These are phyloP conservation scores for Aspergillus glaucus DNA, from an alignment of 2,329 filamentous ascomycete genomes.

Conservation along the genomic window DNA sequence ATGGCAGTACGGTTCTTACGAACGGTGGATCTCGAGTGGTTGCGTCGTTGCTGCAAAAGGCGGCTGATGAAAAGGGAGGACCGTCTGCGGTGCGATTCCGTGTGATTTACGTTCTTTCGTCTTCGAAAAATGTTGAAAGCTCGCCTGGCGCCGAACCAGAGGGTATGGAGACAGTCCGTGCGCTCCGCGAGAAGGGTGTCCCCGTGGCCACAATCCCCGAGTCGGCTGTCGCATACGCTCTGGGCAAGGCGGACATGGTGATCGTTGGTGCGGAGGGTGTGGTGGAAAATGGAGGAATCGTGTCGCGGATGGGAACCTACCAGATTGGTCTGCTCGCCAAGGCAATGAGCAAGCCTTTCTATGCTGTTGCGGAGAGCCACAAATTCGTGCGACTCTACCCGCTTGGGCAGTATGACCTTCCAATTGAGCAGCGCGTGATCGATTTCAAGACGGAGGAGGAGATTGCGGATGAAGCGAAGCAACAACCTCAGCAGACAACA, in stretches of 20 bases:
- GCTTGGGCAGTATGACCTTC: constrained; percentile 71
- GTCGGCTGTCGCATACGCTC: constrained; percentile 69
- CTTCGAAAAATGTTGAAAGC: constrained; percentile 21
- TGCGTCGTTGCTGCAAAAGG: constrained; percentile 65
- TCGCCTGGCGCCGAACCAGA: constrained; percentile 45
- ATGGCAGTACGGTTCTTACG: constrained; percentile 78
- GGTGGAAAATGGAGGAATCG: constrained; percentile 87
- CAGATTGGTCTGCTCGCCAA: constrained; percentile 80
- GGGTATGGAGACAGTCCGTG: constrained; percentile 62
- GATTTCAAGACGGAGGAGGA: constrained; percentile 60
- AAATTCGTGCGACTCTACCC: constrained; percentile 91
- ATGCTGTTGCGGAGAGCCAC: constrained; percentile 90
- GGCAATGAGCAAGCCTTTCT: constrained; percentile 68
- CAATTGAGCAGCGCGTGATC: constrained; percentile 70
- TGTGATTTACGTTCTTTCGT: constrained; percentile 68
- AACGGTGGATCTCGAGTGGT: constrained; percentile 85
- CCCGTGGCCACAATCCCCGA: constrained; percentile 76
- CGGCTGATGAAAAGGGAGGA: constrained; percentile 57
- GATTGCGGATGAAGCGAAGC: constrained; percentile 40
- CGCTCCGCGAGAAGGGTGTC: constrained; percentile 66
- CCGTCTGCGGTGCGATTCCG: constrained; percentile 62
- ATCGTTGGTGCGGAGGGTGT: constrained; percentile 73
- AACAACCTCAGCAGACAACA: constrained; percentile 29
- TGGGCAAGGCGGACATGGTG: constrained; percentile 65
- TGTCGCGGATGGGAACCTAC: constrained; percentile 78